These are phyloP conservation scores for Beauveria brongniartii DNA, from an alignment of 2,329 filamentous ascomycete species.

Conservation along the genomic window DNA sequence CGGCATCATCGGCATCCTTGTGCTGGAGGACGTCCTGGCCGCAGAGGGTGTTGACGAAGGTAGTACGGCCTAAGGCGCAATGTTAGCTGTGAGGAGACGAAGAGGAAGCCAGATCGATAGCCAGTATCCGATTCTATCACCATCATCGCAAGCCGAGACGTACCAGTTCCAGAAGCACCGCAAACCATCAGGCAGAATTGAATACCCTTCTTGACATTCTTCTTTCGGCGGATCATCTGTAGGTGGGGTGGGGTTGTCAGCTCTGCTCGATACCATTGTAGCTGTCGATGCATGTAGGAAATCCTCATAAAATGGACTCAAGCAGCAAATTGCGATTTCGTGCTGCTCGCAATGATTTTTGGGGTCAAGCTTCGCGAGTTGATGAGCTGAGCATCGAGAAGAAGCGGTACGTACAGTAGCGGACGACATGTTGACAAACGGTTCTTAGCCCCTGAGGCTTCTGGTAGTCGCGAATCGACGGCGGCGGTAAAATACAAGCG, in stretches of 20 bases:
- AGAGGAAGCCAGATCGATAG: neutral
- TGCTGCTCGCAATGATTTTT: neutral
- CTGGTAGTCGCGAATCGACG: slow-evolving; percentile 6
- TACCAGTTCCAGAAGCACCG: slow-evolving; percentile 96
- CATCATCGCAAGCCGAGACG: slow-evolving; percentile 23
- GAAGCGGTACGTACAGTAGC: slow-evolving; percentile 16
- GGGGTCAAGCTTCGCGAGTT: neutral
- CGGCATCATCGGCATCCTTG: slow-evolving; percentile 89
- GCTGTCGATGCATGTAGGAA: neutral
- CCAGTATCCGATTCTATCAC: neutral
- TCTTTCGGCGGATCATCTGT: slow-evolving; percentile 99
- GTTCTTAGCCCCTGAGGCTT: slow-evolving; percentile 10
- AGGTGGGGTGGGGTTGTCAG: slow-evolving; percentile 15
- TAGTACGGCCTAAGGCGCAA: slow-evolving; percentile 68
- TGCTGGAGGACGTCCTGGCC: slow-evolving; percentile 83
- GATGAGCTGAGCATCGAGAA: neutral
- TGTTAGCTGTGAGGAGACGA: neutral
- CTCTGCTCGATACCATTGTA: neutral
- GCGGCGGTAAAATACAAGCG: slow-evolving; percentile 1
- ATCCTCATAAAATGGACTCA: neutral
- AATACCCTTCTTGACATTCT: slow-evolving; percentile 99
- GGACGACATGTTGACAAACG: slow-evolving; percentile 16
- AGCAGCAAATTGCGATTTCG: neutral
- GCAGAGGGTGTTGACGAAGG: slow-evolving; percentile 99
- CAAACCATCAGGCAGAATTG: slow-evolving; percentile 99